A percentile compares a stretch with the other conserved stretches of the same genome.
These are phyloP conservation scores for Aureobasidium melanogenum DNA, from an alignment of 2,329 filamentous ascomycete species.

Conservation along the genomic window DNA sequence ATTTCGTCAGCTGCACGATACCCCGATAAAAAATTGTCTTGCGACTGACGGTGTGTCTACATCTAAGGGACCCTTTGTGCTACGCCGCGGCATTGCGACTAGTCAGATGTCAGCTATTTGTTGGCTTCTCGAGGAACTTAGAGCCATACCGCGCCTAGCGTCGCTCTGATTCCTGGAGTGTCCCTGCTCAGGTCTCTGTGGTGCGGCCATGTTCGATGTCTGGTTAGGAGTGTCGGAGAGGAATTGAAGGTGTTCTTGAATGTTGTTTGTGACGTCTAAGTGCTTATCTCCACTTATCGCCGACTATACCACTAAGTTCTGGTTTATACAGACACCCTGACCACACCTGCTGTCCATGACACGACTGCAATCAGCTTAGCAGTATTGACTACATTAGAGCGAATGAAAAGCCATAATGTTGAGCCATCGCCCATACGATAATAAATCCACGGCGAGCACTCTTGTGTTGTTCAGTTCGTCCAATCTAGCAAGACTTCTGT, in stretches of 20 bases:
- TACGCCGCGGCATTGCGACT: slow-evolving; percentile 55
- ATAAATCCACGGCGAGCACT: too few relatives aligned
- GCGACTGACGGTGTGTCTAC: slow-evolving; percentile 55
- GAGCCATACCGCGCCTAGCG: background rate
- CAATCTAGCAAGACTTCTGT: too few relatives aligned
- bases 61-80: slow-evolving; percentile 73
- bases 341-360: too few relatives aligned
- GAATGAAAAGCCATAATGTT: too few relatives aligned
- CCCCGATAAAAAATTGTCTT: background rate
- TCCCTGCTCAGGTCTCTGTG: background rate
- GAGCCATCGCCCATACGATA: too few relatives aligned
- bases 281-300: background rate
- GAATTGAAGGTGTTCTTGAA: background rate
- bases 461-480: too few relatives aligned
- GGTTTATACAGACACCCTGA: too few relatives aligned
- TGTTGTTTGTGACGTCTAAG: background rate
- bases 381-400: background rate
- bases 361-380: background rate
- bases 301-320: background rate
- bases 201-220: background rate
- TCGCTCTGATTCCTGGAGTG: background rate
- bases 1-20: background rate
- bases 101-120: background rate
- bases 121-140: background rate
- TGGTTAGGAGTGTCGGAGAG: background rate